Base-by-base conservation (phyloP, 352 stramenopile species). In the Paralagenidium karlingii region DNA sequence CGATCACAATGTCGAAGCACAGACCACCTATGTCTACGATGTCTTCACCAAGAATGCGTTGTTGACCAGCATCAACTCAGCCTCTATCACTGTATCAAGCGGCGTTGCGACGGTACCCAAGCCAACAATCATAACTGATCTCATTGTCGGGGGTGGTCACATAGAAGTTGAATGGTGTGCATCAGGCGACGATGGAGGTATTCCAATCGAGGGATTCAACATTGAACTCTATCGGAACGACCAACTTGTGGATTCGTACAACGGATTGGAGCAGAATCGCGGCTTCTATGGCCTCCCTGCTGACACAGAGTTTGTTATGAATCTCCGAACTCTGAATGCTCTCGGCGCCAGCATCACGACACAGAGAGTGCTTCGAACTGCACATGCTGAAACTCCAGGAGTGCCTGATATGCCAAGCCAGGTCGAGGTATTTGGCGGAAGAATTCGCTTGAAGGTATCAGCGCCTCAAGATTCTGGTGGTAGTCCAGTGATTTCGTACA, bases 391-490 rank as follows among this genome's bases (percentile, higher is more conserved):
- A 16, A 16, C 40, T 37, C 68, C 64, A 4, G 38, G 40, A 13
- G 43, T 50, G 28, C 43, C 63, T 25, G 11, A 18, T 3, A 9
- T 18, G 4, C 43, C 62, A 13, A 45, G 36, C 5, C 1, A 77
- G 3, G 6, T 68, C 3, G 21, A 9, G 2, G 25, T 61, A 5
- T 58, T 49, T 15, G 68, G 64, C 27, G 64, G 68, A 8, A 47
- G 51, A 6, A 25, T 61, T 12, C 48, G 34, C 4, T 30, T 78
- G 13, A 29, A 51, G n/a, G 20, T 70, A 1, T 24, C 33, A 22
- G n/a, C 56, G 1, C 68, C 68, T 13, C 21, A 39, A 0, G 57
- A 82, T 22, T 60, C 60, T 38, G 68, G 68, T 8, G 68, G 68
- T 12, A 56, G 30, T 11, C 16, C 31, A 0, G 43, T 82, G 20